Evolutionary conservation across 2,329 filamentous ascomycete genomes (phyloP).

Genomic region (Trichoderma sp.): DNA sequence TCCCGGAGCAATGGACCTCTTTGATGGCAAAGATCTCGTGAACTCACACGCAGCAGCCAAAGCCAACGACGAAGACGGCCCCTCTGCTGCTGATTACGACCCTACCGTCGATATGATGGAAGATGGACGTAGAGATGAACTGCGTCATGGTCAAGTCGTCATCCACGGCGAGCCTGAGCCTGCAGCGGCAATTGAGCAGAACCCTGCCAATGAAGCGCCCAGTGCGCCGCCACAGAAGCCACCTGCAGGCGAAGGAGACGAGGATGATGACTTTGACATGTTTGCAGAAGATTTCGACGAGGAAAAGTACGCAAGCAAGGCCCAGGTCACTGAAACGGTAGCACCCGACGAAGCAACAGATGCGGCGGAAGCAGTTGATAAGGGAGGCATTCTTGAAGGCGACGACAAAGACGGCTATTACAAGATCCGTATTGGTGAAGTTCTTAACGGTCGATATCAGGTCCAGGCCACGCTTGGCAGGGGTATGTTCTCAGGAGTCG

Average conservation of each 20-base stretch:
- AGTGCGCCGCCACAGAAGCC: conserved; percentile 24
- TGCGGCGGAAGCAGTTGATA: conserved; percentile 59
- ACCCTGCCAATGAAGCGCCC: conserved; percentile 34
- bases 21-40: conserved; percentile 67
- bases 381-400: conserved; percentile 81
- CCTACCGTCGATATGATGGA: conserved; percentile 86
- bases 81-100: conserved; percentile 92
- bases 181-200: conserved; percentile 26
- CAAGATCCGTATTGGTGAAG: conserved; percentile 87
- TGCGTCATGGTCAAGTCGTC: conserved; percentile 59
- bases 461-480: conserved; percentile 85
- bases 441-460: conserved; percentile 86
- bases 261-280: conserved; percentile 77
- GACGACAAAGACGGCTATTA: conserved; percentile 97
- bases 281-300: conserved; percentile 80
- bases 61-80: conserved; percentile 62
- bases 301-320: conserved; percentile 61
- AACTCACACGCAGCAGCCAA: conserved; percentile 55
- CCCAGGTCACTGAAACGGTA: conserved; percentile 38
- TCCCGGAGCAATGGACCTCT: conserved; percentile 61
- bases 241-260: conserved; percentile 51
- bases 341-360: conserved; percentile 45
- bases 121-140: conserved; percentile 70
- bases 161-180: conserved; percentile 47
- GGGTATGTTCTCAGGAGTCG: conserved; percentile 97